Conservation (phyloP, 352 stramenopile species). For the Paralagenidium karlingii region DNA sequence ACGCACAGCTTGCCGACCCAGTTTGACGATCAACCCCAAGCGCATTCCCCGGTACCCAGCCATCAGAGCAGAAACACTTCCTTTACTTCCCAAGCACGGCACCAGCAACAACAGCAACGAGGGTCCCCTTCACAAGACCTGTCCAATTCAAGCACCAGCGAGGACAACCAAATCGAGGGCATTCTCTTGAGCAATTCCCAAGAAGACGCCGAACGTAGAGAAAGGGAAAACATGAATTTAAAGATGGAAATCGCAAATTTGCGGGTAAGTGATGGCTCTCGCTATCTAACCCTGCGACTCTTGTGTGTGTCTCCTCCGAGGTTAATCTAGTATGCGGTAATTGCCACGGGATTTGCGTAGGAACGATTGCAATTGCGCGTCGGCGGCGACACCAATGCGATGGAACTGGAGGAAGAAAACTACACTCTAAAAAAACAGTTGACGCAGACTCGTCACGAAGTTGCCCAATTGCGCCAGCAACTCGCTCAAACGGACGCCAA, state of each 20-base stretch:
- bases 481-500: slow-evolving; percentile 33
- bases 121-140: no score
- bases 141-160: neutral
- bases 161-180: neutral
- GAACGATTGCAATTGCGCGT: slow-evolving; percentile 55
- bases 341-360: slow-evolving; percentile 1
- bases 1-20: no score
- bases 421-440: slow-evolving; percentile 55
- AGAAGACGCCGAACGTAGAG: slow-evolving; percentile 2
- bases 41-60: no score
- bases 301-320: neutral
- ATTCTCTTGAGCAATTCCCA: neutral
- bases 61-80: no score
- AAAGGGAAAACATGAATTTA: slow-evolving; percentile 68
- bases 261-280: slow-evolving; percentile 23
- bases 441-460: slow-evolving; percentile 27
- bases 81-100: no score
- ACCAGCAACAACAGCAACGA: no score
- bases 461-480: slow-evolving; percentile 21
- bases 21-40: no score
- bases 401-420: slow-evolving; percentile 64
- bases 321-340: neutral
- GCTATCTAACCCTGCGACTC: neutral
- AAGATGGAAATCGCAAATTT: slow-evolving; percentile 77
- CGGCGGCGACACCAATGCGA: slow-evolving; percentile 54